These are phyloP conservation scores for Phytophthora chlamydospora DNA, from an alignment of 352 stramenopile species.

Conservation along the genomic window DNA sequence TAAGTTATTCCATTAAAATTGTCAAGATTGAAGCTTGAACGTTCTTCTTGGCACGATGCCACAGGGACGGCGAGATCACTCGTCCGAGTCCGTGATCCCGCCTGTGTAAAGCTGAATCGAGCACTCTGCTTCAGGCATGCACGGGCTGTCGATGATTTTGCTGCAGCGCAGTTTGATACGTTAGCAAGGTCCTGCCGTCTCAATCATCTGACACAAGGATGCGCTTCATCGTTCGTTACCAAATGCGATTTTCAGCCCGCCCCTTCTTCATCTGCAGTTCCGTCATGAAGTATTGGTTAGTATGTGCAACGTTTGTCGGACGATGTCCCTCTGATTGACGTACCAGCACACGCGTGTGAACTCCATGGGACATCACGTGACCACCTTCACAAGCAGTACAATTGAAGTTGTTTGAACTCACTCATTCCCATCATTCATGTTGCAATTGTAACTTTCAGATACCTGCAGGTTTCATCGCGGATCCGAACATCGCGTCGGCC, in stretches of 20 bases:
- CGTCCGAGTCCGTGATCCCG: conserved; percentile 67
- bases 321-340: neutral
- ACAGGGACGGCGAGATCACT: conserved; percentile 30
- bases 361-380: conserved; percentile 97
- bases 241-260: conserved; percentile 90
- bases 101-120: conserved; percentile 73
- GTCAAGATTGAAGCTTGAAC: too few relatives aligned
- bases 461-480: conserved; percentile 87
- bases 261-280: conserved; percentile 89
- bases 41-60: too few relatives aligned
- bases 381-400: conserved; percentile 44
- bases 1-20: conserved; percentile 42
- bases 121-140: conserved; percentile 88
- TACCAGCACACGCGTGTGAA: conserved; percentile 95
- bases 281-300: conserved; percentile 7
- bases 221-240: conserved; percentile 34
- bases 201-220: neutral
- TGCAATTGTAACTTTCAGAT: conserved; percentile 18
- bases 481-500: conserved; percentile 83
- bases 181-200: neutral
- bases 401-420: conserved; percentile 1
- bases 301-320: neutral
- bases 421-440: conserved; percentile 5
- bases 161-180: conserved; percentile 31
- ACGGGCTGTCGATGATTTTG: conserved; percentile 86